phyloP scores from a whole-genome alignment of 2,329 filamentous ascomycete genomes.

The Colletotrichum sp. region DNA sequence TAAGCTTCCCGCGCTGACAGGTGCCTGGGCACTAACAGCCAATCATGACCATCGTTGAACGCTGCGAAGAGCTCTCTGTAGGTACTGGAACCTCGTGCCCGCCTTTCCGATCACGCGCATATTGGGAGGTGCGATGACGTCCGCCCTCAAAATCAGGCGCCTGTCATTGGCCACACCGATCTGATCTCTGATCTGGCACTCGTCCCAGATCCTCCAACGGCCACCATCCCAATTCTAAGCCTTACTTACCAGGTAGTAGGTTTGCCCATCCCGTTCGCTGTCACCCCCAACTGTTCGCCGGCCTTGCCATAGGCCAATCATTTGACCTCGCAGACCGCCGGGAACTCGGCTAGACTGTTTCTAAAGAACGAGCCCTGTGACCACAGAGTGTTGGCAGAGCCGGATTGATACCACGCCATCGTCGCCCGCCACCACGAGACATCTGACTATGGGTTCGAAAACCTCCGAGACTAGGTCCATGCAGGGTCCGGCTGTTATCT shows the following conservation, averaged over 20 bases:
- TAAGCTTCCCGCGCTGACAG: slow-evolving; percentile 2
- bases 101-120: slow-evolving; percentile 6
- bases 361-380: not conserved
- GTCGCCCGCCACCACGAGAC: not conserved
- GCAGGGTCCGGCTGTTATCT: not conserved
- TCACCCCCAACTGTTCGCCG: not conserved
- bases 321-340: not conserved
- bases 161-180: not conserved
- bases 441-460: not conserved
- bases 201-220: slow-evolving; percentile 9
- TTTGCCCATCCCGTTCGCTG: not conserved
- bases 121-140: not conserved
- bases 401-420: not conserved
- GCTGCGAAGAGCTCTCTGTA: not conserved
- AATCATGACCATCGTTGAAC: not conserved
- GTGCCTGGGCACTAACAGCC: slow-evolving; percentile 1
- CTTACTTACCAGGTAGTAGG: not conserved
- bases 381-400: not conserved
- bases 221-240: not conserved
- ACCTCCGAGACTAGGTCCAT: not conserved
- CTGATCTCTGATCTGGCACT: slow-evolving; percentile 17
- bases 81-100: not conserved
- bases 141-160: not conserved
- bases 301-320: not conserved
- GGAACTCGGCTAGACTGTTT: not conserved